A percentile compares a stretch with the other conserved stretches of the same genome.
phyloP scores from a whole-genome alignment of 2,329 filamentous ascomycete genomes.

The Dactylella cylindrospora region DNA sequence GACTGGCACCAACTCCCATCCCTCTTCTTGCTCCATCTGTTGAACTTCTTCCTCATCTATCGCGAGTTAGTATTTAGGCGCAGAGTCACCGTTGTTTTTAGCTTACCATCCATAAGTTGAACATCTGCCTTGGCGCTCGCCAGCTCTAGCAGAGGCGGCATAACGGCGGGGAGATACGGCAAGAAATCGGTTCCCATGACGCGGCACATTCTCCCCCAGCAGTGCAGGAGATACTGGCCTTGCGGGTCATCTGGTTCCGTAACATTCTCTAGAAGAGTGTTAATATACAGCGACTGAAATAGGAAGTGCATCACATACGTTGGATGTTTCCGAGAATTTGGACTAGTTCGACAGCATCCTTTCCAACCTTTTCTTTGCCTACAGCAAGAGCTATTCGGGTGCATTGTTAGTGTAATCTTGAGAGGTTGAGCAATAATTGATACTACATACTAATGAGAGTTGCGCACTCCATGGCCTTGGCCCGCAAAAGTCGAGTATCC shows the following conservation, averaged over 20 bases:
- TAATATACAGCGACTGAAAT: not conserved
- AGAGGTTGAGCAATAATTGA: not conserved
- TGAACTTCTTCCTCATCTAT: slow-evolving; percentile 86
- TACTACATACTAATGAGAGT: slow-evolving; percentile 68
- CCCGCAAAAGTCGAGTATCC: slow-evolving; percentile 84
- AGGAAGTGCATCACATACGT: slow-evolving; percentile 51
- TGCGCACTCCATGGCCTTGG: slow-evolving; percentile 98
- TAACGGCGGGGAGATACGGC: slow-evolving; percentile 87
- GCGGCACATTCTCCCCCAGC: slow-evolving; percentile 98
- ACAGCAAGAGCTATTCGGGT: slow-evolving; percentile 70
- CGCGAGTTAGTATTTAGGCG: slow-evolving; percentile 1
- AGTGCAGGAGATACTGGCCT: slow-evolving; percentile 95
- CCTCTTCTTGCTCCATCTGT: slow-evolving; percentile 88
- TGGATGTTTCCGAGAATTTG: slow-evolving; percentile 86
- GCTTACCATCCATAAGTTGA: slow-evolving; percentile 71
- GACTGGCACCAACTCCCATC: slow-evolving; percentile 94
- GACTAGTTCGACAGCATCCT: slow-evolving; percentile 82
- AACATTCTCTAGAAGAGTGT: slow-evolving; percentile 60
- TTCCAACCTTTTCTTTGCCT: slow-evolving; percentile 85
- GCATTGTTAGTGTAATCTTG: slow-evolving; percentile 6
- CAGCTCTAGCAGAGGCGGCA: slow-evolving; percentile 87
- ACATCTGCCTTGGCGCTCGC: slow-evolving; percentile 96
- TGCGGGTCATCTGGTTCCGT: slow-evolving; percentile 92
- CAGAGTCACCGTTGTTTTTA: not conserved
- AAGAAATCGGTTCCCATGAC: slow-evolving; percentile 88